Base-by-base conservation (phyloP, 306 rosid species). In the Ormosia semicastrata region DNA sequence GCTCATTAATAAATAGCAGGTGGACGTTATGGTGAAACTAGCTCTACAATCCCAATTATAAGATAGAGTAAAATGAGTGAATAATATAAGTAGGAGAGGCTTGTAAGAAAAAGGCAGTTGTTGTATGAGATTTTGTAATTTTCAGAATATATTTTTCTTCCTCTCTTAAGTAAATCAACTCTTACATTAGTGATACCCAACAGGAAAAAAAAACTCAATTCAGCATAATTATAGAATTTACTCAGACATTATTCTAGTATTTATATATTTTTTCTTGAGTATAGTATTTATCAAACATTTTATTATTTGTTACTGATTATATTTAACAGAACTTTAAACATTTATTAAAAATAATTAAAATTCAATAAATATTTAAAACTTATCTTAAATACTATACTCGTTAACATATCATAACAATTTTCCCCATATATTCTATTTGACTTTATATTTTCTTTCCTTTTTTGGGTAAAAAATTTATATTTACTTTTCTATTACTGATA, bases 11-110 rank as follows among this genome's bases (percentile, higher is more conserved):
- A 43, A 43, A 70, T 4, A 10, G 6, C 32, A 32, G 32, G 63
- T 58, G 62, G 60, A 30, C 71, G 77, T 56, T 57, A 52, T 57
- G 76, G 33, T 57, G 76, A 50, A 49, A 71, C 63, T 11, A 33
- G 18, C 74, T 44, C 41, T 47, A 5, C 12, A 33, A 12, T 47
- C 32, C 62, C 43, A 18, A 44, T 32, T 78, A 54, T 67, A 67
- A 69, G 32, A 41, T 24, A 10, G 8, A 17, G 17, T 33, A 29
- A 53, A 66, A 53, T 24, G 41, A n/a, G 2, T 68, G 41, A 10
- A 44, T 57, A 41, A 6, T 79, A 30, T 36, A 32, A 53, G 10
- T 13, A 53, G 49, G 46, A 13, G 69, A 46, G 43, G 39, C 41
- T 41, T 12, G 37, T 73, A 13, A 50, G 34, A 32, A 8, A n/a